Evolutionary conservation across 208 protist genomes (phyloP).

Genomic region (Crithidia fasciculata): DNA sequence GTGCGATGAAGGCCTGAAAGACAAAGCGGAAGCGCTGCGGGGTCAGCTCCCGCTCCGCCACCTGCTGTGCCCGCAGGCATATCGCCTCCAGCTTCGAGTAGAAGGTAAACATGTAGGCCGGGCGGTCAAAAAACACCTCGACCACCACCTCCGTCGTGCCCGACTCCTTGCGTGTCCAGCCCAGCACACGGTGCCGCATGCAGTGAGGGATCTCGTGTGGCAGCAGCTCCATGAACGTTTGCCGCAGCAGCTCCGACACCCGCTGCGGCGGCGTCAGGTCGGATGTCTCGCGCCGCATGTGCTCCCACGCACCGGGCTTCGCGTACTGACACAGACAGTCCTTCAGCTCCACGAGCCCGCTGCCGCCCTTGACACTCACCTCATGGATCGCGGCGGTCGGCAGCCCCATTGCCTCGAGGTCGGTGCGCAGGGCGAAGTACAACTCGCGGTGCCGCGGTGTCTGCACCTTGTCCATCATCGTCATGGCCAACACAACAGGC

Average conservation of each 20-base stretch:
- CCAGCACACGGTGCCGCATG: slow-evolving; percentile 85
- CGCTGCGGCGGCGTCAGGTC: slow-evolving; percentile 73
- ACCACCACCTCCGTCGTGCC: slow-evolving; percentile 87
- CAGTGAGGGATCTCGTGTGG: slow-evolving; percentile 88
- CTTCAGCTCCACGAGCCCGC: slow-evolving; percentile 88
- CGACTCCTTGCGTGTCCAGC: slow-evolving; percentile 85
- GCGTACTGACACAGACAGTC: slow-evolving; percentile 85
- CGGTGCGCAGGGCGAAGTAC: slow-evolving; percentile 89
- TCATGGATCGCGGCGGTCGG: slow-evolving; percentile 72
- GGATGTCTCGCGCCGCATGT: slow-evolving; percentile 68
- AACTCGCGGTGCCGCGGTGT: slow-evolving; percentile 85
- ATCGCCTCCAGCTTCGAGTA: slow-evolving; percentile 88
- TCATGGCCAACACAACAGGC: slow-evolving; percentile 82
- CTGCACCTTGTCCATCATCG: slow-evolving; percentile 92
- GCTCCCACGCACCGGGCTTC: slow-evolving; percentile 72
- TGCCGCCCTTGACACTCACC: slow-evolving; percentile 86
- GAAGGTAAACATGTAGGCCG: slow-evolving; percentile 92
- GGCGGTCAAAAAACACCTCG: slow-evolving; percentile 90
- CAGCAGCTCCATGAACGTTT: slow-evolving; percentile 84
- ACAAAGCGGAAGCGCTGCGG: slow-evolving; percentile 78
- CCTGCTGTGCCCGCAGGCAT: slow-evolving; percentile 68
- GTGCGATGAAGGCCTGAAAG: slow-evolving; percentile 88
- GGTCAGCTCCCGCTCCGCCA: slow-evolving; percentile 68
- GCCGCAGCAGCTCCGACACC: slow-evolving; percentile 81
- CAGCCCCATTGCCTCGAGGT: slow-evolving; percentile 79